Base-by-base conservation (phyloP, 75 land plant species). In the Larix kaempferi region DNA sequence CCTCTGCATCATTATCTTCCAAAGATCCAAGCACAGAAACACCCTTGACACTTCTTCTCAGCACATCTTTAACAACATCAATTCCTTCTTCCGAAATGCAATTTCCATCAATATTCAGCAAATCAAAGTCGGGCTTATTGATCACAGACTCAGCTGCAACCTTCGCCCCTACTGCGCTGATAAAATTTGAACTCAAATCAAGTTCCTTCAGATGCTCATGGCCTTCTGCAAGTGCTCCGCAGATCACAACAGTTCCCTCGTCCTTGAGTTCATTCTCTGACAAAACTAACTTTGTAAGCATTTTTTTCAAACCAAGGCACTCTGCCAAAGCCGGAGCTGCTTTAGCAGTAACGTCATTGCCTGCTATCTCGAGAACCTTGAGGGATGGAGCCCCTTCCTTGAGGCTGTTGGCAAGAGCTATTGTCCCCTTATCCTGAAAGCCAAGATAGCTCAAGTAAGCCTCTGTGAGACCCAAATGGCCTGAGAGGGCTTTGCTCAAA, bases 251-350 rank as follows among this genome's bases (percentile, higher is more conserved):
- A 2, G 91, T 86, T 37, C 99, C 99, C 65, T 87, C 89, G 84
- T 98, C 99, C 82, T 87, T 86, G 62, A 98, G 84, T 71, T 98
- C 94, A 83, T 98, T 98, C 80, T 98, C 98, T 74, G 96, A 81
- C 82, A 95, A 78, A 76, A 76, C 85, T 76, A 98, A 78, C 78
- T 90, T 93, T 49, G 78, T 84, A 16, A 98, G 87, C 7, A 37
- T 77, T 35, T 80, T 81, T 73, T 89, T 93, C 33, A 84, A 56
- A 27, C 79, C 78, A 52, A 98, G 77, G 63, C 88, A 95, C 10
- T 81, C 79, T 39, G 88, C 91, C 74, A 98, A 69, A 29, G 88
- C 58, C 59, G 82, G 59, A 29, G 91, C 99, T 56, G 80, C 80
- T 76, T 83, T 76, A 5, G 57, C 77, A 35, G 94, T 93, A 56